Evolutionary conservation across 73 alveolate species (phyloP).

Genomic region (Urostyla sp.): DNA sequence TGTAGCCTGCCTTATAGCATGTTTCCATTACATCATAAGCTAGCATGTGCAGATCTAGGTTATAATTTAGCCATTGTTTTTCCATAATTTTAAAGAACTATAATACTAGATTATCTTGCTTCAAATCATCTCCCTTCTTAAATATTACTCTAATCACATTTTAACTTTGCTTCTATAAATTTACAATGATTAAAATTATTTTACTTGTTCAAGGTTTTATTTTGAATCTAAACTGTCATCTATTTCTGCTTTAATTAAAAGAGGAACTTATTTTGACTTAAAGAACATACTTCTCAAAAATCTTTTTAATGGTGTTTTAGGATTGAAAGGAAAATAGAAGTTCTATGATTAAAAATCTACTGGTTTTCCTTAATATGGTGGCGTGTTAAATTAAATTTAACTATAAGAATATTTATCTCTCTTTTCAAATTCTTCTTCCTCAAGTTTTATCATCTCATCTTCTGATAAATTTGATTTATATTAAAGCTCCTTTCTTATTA

Average conservation of each 20-base stretch:
- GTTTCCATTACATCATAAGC: constrained; percentile 94
- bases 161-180: too few species aligned
- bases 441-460: too few species aligned
- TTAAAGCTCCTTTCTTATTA: too few species aligned
- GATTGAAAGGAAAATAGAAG: constrained; percentile 62
- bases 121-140: constrained; percentile 98
- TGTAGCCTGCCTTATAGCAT: constrained; percentile 93
- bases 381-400: too few species aligned
- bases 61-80: constrained; percentile 94
- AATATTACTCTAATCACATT: constrained; percentile 58
- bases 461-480: too few species aligned
- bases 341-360: too few species aligned
- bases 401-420: too few species aligned
- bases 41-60: constrained; percentile 91
- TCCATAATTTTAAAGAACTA: constrained; percentile 94
- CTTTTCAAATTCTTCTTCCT: too few species aligned
- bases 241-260: constrained; percentile 35
- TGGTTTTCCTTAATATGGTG: too few species aligned
- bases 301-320: constrained; percentile 57
- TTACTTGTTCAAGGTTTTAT: too few species aligned
- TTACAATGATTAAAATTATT: too few species aligned
- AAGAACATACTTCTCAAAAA: constrained; percentile 56
- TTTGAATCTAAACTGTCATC: too few species aligned
- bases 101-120: constrained; percentile 94
- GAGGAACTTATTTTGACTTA: constrained; percentile 70